These are phyloP conservation scores for Pueraria montana DNA, from an alignment of 306 rosid species.

Conservation along the genomic window DNA sequence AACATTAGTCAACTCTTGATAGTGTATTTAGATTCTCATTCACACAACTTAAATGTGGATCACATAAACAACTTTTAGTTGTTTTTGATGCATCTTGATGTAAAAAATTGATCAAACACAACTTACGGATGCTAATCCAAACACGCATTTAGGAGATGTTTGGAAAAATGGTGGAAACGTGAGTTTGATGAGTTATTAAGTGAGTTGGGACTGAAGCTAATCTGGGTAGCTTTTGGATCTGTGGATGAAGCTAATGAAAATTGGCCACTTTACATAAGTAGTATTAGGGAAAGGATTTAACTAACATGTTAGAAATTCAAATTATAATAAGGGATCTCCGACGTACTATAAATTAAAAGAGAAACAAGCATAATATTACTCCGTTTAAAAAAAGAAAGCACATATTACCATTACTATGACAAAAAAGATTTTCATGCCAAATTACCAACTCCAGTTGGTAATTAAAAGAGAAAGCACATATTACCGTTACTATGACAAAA, in stretches of 20 bases:
- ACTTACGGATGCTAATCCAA: too few species aligned
- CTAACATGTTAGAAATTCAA: not conserved
- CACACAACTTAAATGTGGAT: too few species aligned
- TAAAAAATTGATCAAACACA: too few species aligned
- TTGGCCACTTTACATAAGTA: too few species aligned
- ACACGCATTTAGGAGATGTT: too few species aligned
- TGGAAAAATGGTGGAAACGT: too few species aligned
- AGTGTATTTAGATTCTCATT: too few species aligned
- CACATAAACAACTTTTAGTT: too few species aligned
- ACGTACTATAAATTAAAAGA: not conserved
- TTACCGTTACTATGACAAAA: conserved; percentile 8
- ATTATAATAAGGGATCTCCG: not conserved
- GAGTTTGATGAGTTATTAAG: too few species aligned
- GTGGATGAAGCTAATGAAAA: not conserved
- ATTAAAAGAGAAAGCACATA: not conserved
- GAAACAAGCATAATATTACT: not conserved
- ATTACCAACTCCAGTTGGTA: conserved; percentile 12
- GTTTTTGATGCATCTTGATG: too few species aligned
- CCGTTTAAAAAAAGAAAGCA: not conserved
- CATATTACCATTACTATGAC: not conserved
- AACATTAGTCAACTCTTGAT: too few species aligned
- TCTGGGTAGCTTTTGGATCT: not conserved
- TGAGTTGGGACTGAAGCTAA: not conserved
- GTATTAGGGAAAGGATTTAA: not conserved
- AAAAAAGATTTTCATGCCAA: conserved; percentile 24